Evolutionary conservation across 768 basidiomycete genomes (phyloP), one percentile per base, ranked within the genome.

Genomic region (Artomyces pyxidatus): DNA sequence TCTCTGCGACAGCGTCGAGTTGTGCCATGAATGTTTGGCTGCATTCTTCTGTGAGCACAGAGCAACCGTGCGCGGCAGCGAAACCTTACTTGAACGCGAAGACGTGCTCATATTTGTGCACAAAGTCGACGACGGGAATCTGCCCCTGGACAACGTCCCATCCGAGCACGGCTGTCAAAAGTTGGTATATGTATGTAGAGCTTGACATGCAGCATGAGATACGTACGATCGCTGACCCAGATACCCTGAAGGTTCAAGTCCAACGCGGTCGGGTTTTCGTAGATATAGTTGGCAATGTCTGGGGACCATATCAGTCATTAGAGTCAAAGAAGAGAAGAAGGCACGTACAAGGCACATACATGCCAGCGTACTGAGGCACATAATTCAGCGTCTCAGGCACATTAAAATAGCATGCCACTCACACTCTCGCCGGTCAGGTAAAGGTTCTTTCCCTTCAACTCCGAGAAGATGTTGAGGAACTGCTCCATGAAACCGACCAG

Each of bases 201-300:
- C 12, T 41, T 41, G 19, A 29, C 21, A n/a, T n/a, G 28, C n/a
- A n/a, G n/a, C n/a, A n/a, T n/a, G n/a, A n/a, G n/a, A n/a, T 42
- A 58, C 81, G 62, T 57, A 85, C 85, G 82, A 65, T 88, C 84
- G 23, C 72, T 69, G 22, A 86, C 76, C 81, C 84, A 88, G 37
- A 83, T 77, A 3, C 85, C 86, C 57, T 80, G 78, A 22, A 88
- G 69, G 26, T 72, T 65, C 17, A 88, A 69, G 37, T 78, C 74
- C 8, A 88, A 63, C 0, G 63, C 59, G 21, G 42, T 48, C 27
- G 81, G 75, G 39, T 86, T 68, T 28, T 75, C 72, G 56, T 80
- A 85, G 40, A 89, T 84, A 59, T 72, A 83, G 65, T 87, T 79
- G 1, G 87, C 85, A 49, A 85, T 81, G 59, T 88, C 85, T 88